phyloP scores from a whole-genome alignment of 805 yeast genomes.

The Lipomyces yamanashiensis region DNA sequence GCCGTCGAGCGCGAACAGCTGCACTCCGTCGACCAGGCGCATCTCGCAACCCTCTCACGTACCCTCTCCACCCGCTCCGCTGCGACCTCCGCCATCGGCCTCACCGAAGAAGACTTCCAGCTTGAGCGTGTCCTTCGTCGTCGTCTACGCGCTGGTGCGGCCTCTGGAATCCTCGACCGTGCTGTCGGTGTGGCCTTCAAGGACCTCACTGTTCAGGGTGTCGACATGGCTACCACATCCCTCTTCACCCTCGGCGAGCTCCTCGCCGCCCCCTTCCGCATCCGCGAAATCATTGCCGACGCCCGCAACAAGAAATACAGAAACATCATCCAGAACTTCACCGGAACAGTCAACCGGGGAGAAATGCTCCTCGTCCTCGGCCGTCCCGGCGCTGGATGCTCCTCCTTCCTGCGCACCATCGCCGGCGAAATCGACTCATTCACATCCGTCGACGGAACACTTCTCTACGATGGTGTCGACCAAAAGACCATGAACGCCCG shows the following conservation, averaged over 20 bases:
- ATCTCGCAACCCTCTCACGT: conserved; percentile 39
- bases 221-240: conserved; percentile 54
- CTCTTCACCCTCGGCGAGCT: conserved; percentile 54
- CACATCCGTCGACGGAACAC: conserved; percentile 58
- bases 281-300: conserved; percentile 36
- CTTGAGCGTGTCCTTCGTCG: conserved; percentile 42
- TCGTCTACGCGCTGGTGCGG: conserved; percentile 34
- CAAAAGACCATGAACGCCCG: conserved; percentile 62
- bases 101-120: conserved; percentile 44
- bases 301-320: conserved; percentile 30
- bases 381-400: conserved; percentile 78
- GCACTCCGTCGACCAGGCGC: conserved; percentile 22
- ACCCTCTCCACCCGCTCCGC: conserved; percentile 40
- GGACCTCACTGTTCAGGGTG: conserved; percentile 51
- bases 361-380: conserved; percentile 75
- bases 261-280: conserved; percentile 40
- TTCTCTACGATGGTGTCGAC: conserved; percentile 65
- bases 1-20: conserved; percentile 9
- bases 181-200: conserved; percentile 47
- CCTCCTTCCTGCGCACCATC: conserved; percentile 70
- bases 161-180: conserved; percentile 47
- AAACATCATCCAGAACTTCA: conserved; percentile 48
- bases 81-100: conserved; percentile 36
- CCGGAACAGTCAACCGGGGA: conserved; percentile 65
- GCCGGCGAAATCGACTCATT: conserved; percentile 64